These are phyloP conservation scores for Calocybe cyanea DNA, from an alignment of 768 basidiomycete species.

Conservation along the genomic window DNA sequence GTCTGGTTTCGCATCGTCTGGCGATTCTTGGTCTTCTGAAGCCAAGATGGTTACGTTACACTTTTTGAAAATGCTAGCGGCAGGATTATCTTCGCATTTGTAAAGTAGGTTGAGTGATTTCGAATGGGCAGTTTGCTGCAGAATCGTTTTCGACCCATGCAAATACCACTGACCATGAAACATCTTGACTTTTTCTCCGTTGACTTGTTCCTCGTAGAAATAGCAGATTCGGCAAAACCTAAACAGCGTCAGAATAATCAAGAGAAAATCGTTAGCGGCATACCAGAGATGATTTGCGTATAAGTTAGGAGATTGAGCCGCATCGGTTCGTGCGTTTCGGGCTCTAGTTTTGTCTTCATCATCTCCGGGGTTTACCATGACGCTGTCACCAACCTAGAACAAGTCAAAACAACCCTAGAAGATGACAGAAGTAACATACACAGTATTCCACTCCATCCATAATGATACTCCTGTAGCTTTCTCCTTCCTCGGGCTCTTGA, in stretches of 20 bases:
- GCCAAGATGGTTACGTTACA: slow-evolving; percentile 46
- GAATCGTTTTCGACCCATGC: slow-evolving; percentile 61
- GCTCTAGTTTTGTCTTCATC: slow-evolving; percentile 41
- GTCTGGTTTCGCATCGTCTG: slow-evolving; percentile 34
- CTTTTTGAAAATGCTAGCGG: slow-evolving; percentile 56
- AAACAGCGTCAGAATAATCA: not conserved
- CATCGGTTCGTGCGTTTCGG: slow-evolving; percentile 32
- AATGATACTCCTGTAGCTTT: slow-evolving; percentile 40
- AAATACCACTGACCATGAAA: slow-evolving; percentile 73
- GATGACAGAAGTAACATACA: slow-evolving; percentile 28
- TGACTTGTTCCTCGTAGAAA: slow-evolving; percentile 43
- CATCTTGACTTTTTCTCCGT: slow-evolving; percentile 33
- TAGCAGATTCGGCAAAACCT: slow-evolving; percentile 75
- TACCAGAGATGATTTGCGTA: slow-evolving; percentile 63
- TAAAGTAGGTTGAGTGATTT: slow-evolving; percentile 53
- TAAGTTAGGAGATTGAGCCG: slow-evolving; percentile 46
- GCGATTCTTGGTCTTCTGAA: slow-evolving; percentile 40
- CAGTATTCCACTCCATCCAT: slow-evolving; percentile 58
- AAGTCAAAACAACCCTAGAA: not conserved
- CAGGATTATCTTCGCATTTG: slow-evolving; percentile 51
- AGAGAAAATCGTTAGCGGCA: slow-evolving; percentile 9
- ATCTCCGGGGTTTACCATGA: slow-evolving; percentile 58
- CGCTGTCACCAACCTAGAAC: slow-evolving; percentile 54
- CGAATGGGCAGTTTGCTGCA: slow-evolving; percentile 66
- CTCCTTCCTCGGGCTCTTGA: slow-evolving; percentile 13